Evolutionary conservation across 139 green algal genomes (phyloP), one percentile per base, ranked within the genome.

Genomic region (Micromonas commoda): DNA sequence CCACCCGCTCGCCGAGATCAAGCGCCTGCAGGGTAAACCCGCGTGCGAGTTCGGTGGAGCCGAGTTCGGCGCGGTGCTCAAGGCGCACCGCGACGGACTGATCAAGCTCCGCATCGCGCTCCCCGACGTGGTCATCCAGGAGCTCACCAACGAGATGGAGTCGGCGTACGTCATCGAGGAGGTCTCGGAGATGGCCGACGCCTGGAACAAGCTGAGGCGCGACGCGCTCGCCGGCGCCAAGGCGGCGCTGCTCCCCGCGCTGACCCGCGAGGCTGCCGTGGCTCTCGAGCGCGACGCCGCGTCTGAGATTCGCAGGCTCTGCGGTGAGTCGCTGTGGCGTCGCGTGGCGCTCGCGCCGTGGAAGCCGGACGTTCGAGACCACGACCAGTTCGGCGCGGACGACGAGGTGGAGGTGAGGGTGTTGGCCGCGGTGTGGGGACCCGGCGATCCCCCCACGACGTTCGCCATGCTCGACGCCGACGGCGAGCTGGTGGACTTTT

Each of bases 401-500:
- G 53, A 77, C 16, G 51, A 77, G 1, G 34, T 69, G 9, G 71
- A 77, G 6, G 53, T 66, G 1, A 29, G 52, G n/a, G 33, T 77
- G 19, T 16, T 77, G 21, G 52, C 71, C 9, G 71, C 52, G 23
- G 53, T 77, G 24, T 38, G 39, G 29, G 71, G 51, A 1, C 24
- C 33, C 23, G 67, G 35, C 26, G 26, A 52, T 19, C 34, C 51
- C 13, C 45, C 71, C 21, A 60, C 71, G 29, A 69, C 52, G 3
- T 67, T 77, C 38, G 53, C 52, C 45, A 37, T 61, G 71, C 53
- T 77, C 51, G 71, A 77, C 28, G 26, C 28, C 19, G 31, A 31
- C 1, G 71, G 71, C 13, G 28, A 77, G 53, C 71, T 77, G 0
- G 71, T 77, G 16, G 71, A 77, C 38, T 66, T 69, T 21, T 26